Percentiles rank a stretch among this genome's conserved stretches.
These are phyloP conservation scores for Debaryomycetaceae sp. DNA, from an alignment of 1,139 yeast species.

Conservation along the genomic window DNA sequence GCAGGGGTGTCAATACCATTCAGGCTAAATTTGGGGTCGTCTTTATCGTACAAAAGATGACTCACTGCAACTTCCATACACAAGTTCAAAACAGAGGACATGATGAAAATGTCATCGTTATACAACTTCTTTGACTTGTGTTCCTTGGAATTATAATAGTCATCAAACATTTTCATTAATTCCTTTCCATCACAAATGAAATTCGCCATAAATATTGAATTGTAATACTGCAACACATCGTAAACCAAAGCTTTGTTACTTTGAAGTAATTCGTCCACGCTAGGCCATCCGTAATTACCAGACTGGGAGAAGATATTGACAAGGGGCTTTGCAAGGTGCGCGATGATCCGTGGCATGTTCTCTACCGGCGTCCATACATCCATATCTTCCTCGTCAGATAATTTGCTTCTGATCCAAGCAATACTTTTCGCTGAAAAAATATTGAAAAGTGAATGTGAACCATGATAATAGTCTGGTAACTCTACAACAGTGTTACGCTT, in stretches of 20 bases:
- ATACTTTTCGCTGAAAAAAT: constrained; percentile 36
- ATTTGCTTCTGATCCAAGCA: constrained; percentile 28
- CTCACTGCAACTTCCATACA: constrained; percentile 23
- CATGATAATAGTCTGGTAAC: constrained; percentile 22
- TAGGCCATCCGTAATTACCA: constrained; percentile 14
- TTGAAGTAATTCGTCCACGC: constrained; percentile 17
- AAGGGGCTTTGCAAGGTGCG: constrained; percentile 16
- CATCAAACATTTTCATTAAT: constrained; percentile 18
- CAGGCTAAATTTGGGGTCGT: background rate
- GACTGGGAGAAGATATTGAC: constrained; percentile 30
- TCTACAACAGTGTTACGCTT: background rate
- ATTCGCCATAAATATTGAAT: constrained; percentile 12
- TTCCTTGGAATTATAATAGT: constrained; percentile 13
- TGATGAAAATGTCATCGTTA: constrained; percentile 30
- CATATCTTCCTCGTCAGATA: constrained; percentile 19
- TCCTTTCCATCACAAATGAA: constrained; percentile 14
- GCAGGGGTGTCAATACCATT: background rate
- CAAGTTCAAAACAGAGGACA: constrained; percentile 29
- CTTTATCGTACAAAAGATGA: background rate
- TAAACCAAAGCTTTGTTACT: constrained; percentile 19
- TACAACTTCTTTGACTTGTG: constrained; percentile 12
- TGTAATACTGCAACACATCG: constrained; percentile 22
- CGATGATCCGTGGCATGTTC: constrained; percentile 24
- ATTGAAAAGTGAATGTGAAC: constrained; percentile 38
- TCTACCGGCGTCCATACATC: constrained; percentile 26